These are phyloP conservation scores for Pelagophyceae sp. DNA, from an alignment of 352 stramenopile genomes.

Conservation along the genomic window DNA sequence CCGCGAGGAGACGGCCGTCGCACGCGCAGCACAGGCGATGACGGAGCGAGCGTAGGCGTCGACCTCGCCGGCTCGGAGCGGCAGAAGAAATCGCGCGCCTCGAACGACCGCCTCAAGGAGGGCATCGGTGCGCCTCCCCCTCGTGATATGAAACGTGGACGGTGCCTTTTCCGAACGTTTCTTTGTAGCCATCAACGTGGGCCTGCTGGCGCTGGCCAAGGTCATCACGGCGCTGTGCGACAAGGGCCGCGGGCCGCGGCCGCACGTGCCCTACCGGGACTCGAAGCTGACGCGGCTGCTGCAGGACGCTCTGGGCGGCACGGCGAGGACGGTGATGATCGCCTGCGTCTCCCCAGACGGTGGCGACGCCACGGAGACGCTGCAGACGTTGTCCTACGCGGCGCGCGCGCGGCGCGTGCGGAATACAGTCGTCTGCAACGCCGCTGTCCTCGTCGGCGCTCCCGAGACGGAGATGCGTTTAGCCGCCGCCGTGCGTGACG, in stretches of 20 bases:
- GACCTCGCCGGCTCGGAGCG: constrained; percentile 88
- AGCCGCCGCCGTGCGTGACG: neutral
- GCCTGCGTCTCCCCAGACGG: constrained; percentile 68
- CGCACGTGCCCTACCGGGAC: constrained; percentile 48
- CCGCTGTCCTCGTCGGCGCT: neutral
- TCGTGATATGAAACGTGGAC: no score
- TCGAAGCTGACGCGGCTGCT: constrained; percentile 55
- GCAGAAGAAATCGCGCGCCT: constrained; percentile 73
- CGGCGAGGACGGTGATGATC: constrained; percentile 67
- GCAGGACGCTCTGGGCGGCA: constrained; percentile 39
- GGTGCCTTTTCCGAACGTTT: constrained; percentile 45
- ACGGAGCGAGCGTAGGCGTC: no score
- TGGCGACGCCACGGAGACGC: constrained; percentile 66
- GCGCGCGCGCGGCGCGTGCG: constrained; percentile 66
- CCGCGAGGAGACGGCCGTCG: no score
- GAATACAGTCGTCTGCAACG: constrained; percentile 43
- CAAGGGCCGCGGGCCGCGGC: constrained; percentile 39
- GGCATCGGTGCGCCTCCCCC: no score
- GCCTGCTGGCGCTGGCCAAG: constrained; percentile 78
- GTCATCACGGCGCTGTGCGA: constrained; percentile 76
- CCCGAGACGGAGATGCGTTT: neutral
- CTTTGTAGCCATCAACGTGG: constrained; percentile 58
- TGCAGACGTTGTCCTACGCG: constrained; percentile 78
- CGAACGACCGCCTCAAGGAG: constrained; percentile 77
- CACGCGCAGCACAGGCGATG: no score